A percentile compares a stretch with the other conserved stretches of the same genome.
These are phyloP conservation scores for Glycine soja DNA, from an alignment of 306 rosid genomes.

Conservation along the genomic window DNA sequence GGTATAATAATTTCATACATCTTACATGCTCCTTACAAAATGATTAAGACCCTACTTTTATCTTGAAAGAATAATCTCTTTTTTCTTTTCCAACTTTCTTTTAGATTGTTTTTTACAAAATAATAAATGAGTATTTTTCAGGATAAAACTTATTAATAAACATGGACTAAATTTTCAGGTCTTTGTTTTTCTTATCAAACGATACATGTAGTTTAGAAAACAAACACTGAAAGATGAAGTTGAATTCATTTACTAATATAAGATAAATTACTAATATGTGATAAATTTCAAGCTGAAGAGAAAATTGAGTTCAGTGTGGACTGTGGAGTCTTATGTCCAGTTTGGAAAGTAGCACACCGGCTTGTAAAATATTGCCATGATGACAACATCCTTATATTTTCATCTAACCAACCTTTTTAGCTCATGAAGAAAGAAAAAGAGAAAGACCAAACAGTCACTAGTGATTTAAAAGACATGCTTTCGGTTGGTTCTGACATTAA, in stretches of 20 bases:
- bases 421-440: background rate
- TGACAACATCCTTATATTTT: conserved; percentile 47
- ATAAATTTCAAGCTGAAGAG: conserved; percentile 1
- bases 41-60: background rate
- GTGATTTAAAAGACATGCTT: conserved; percentile 7
- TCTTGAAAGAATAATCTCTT: background rate
- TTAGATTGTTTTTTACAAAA: background rate
- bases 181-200: background rate
- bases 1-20: background rate
- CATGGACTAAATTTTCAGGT: background rate
- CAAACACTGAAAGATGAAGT: background rate
- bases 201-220: background rate
- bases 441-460: background rate
- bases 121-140: background rate
- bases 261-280: background rate
- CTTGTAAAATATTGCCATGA: conserved; percentile 49
- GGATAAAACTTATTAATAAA: background rate
- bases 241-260: background rate
- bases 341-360: conserved; percentile 27
- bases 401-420: background rate
- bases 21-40: background rate
- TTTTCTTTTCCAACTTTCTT: background rate
- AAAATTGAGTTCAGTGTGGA: conserved; percentile 36
- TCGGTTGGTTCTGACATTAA: background rate
- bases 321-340: background rate